phyloP scores from a whole-genome alignment of 164 flowering plant species.

The Nymphaea colorata region DNA sequence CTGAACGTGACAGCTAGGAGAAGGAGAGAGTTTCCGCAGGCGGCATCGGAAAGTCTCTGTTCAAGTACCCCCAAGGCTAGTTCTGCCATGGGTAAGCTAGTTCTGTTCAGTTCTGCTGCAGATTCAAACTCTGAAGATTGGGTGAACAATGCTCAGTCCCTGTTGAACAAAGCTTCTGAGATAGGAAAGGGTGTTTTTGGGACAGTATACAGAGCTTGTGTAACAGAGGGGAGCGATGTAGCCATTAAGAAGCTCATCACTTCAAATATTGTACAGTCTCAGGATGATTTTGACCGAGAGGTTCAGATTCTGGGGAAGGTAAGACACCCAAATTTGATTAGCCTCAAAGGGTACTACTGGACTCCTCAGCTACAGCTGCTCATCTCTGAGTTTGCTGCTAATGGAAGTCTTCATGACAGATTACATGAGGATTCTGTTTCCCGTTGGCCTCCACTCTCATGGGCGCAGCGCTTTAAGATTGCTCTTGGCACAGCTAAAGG shows the following conservation, averaged over 20 bases:
- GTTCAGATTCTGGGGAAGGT: constrained; percentile 63
- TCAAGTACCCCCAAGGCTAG: constrained; percentile 50
- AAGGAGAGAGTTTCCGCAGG: constrained; percentile 48
- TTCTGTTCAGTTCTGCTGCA: constrained; percentile 47
- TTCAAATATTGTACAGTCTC: constrained; percentile 44
- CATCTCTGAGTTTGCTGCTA: constrained; percentile 56
- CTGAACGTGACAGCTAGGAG: constrained; percentile 58
- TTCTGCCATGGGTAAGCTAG: constrained; percentile 43
- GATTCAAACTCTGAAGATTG: constrained; percentile 25
- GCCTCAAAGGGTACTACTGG: constrained; percentile 50
- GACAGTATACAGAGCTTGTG: constrained; percentile 71
- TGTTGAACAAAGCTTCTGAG: constrained; percentile 69
- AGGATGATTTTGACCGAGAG: constrained; percentile 84
- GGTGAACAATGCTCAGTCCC: constrained; percentile 31
- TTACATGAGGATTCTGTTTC: constrained; percentile 51
- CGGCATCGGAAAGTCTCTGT: constrained; percentile 65
- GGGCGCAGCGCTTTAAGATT: constrained; percentile 64
- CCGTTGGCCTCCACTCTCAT: constrained; percentile 40
- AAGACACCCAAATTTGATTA: constrained; percentile 59
- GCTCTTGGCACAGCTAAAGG: constrained; percentile 79
- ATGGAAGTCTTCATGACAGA: constrained; percentile 61
- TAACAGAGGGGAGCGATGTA: constrained; percentile 37
- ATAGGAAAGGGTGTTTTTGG: constrained; percentile 81
- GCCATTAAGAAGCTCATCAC: constrained; percentile 65
- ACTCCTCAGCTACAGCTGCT: constrained; percentile 69